Percentiles rank a stretch among this genome's conserved stretches.
Conservation (phyloP, 495 filamentous ascomycete genomes). For the Penicillium verhagenii region DNA sequence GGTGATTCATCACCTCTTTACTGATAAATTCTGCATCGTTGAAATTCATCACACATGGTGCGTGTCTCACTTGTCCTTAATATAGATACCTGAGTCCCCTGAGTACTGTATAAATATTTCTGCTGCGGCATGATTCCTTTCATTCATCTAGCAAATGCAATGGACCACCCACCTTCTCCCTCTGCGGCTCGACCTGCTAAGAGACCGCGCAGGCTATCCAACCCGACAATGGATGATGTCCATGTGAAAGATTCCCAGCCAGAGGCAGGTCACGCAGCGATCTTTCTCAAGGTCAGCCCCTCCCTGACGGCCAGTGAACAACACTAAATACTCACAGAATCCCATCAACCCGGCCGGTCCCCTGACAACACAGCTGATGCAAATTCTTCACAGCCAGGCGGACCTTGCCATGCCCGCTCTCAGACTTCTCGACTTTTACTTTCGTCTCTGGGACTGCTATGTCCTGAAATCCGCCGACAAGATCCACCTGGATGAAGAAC, state of each 20-base stretch:
- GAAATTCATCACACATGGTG: not conserved
- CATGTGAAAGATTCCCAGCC: not conserved
- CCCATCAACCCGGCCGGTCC: not conserved
- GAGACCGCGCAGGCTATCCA: not conserved
- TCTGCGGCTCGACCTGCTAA: not conserved
- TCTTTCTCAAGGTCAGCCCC: not conserved
- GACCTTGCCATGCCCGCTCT: not conserved
- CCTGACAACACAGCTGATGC: not conserved
- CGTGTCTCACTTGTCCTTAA: not conserved
- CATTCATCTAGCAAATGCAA: not conserved
- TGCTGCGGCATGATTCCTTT: not conserved
- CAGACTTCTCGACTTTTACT: not conserved
- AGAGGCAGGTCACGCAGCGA: not conserved
- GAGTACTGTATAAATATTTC: not conserved
- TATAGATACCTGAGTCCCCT: not conserved
- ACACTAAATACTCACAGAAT: not conserved
- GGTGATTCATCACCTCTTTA: not conserved
- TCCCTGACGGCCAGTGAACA: not conserved
- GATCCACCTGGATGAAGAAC: not conserved
- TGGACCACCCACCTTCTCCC: not conserved
- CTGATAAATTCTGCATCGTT: not conserved
- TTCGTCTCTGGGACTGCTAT: not conserved
- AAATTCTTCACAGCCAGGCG: not conserved
- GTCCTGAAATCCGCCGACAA: slow-evolving; percentile 1
- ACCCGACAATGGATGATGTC: not conserved